Conservation (phyloP, 768 basidiomycete species). For the Suillus cothurnatus region DNA sequence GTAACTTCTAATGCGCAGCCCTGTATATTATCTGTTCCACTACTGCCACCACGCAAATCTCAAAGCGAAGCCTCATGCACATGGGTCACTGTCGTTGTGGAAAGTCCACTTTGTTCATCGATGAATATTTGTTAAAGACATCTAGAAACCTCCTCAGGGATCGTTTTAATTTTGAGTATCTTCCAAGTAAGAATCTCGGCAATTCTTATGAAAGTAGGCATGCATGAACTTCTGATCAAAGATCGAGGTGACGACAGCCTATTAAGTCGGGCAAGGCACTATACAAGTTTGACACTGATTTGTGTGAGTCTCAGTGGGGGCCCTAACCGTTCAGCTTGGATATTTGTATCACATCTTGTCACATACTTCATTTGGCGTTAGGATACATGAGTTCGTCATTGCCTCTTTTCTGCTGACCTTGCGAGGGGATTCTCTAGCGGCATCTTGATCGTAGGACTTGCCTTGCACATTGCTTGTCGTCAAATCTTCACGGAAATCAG, state of each 20-base stretch:
- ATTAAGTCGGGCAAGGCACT: neutral
- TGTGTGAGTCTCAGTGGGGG: neutral
- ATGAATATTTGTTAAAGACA: neutral
- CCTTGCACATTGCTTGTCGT: neutral
- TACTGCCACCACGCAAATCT: neutral
- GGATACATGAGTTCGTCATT: neutral
- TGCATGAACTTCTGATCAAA: neutral
- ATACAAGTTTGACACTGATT: neutral
- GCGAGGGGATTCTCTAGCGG: neutral
- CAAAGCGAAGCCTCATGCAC: neutral
- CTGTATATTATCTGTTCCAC: neutral
- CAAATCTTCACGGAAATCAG: neutral
- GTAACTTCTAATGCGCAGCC: neutral
- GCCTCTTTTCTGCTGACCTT: neutral
- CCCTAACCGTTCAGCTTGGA: neutral
- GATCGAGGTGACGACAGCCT: neutral
- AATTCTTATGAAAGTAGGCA: neutral
- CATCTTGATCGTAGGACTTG: neutral
- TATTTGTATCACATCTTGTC: neutral
- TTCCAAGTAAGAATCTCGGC: neutral
- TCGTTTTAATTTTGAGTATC: neutral
- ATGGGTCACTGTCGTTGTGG: neutral
- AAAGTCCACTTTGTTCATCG: neutral
- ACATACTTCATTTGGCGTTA: neutral
- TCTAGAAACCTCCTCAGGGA: neutral